Base-by-base conservation (phyloP, 345 rosid genomes). In the Toxicodendron radicans region DNA sequence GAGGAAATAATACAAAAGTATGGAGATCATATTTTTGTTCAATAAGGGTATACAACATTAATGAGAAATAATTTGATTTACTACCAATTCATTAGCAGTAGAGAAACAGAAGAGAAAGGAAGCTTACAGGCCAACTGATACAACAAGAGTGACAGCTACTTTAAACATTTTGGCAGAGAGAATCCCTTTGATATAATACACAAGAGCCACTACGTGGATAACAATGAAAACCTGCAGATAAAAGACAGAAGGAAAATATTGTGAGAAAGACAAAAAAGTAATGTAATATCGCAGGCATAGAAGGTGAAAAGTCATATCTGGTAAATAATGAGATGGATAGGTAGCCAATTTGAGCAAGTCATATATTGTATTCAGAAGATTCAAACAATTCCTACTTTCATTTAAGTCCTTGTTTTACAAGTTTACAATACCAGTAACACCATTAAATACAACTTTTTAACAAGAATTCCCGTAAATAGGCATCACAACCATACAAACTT, bases 91-190 rank as follows among this genome's bases (percentile, higher is more conserved):
- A 10, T 16, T 61, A 27, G 48, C 38, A 35, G 48, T 32, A 24
- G 35, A 45, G 41, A 64, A 69, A 75, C 14, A 76, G 73, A 69
- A 75, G 64, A 66, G 68, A 32, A 80, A 27, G 79, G 75, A 83
- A 77, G 68, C 97, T 87, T 91, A 96, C 99, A 91, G 75, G 91
- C 99, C 99, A 78, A 89, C 76, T 65, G 97, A 86, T 61, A 93
- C 80, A 73, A 96, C 97, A 78, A 96, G 95, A 48, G 95, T 90
- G 64, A 91, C 98, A 48, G 95, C 99, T 52, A 92, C 91, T 88
- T 87, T 93, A 83, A 90, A 96, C 99, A 96, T 92, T 82, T 81
- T 89, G 32, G 95, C 95, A 56, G 98, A 84, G 71, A 96, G 97
- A 73, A 85, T 84, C 74, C 98, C 98, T 82, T 88, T 96, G 79